Percentiles rank a stretch among this genome's conserved stretches.
These are phyloP conservation scores for Conticribra guillardii DNA, from an alignment of 108 stramenopile genomes.

Conservation along the genomic window DNA sequence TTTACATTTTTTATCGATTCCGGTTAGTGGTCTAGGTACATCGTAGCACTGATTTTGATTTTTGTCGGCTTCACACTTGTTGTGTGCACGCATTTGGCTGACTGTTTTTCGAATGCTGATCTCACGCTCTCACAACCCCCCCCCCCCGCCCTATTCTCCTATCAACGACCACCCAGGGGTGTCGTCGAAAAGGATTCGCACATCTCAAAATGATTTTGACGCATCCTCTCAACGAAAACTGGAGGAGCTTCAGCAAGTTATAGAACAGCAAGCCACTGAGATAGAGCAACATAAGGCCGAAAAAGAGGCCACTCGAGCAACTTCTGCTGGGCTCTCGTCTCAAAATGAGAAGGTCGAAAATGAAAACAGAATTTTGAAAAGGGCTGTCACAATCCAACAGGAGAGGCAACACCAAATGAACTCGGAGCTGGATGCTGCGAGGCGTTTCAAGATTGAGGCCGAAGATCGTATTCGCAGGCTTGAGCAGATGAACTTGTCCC, in stretches of 20 bases:
- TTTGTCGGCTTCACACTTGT: not conserved
- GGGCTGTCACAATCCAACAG: slow-evolving; percentile 83
- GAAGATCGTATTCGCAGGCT: slow-evolving; percentile 74
- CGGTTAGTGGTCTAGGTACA: too few relatives aligned
- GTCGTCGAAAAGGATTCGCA: slow-evolving; percentile 15
- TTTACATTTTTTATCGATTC: too few relatives aligned
- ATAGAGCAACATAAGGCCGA: slow-evolving; percentile 71
- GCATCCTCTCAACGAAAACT: slow-evolving; percentile 28
- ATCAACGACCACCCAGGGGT: too few relatives aligned
- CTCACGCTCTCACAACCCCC: too few relatives aligned
- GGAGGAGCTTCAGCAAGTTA: slow-evolving; percentile 53
- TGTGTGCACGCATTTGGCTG: too few relatives aligned
- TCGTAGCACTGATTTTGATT: too few relatives aligned
- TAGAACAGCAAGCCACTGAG: slow-evolving; percentile 68
- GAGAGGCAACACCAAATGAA: slow-evolving; percentile 76
- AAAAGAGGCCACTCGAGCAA: slow-evolving; percentile 48
- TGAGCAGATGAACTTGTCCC: slow-evolving; percentile 80
- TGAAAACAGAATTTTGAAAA: slow-evolving; percentile 80
- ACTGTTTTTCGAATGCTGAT: not conserved
- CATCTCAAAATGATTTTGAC: slow-evolving; percentile 16
- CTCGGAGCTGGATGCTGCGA: slow-evolving; percentile 67
- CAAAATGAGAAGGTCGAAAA: slow-evolving; percentile 66
- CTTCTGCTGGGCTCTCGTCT: slow-evolving; percentile 40
- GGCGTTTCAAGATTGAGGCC: slow-evolving; percentile 68
- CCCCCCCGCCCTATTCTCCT: too few relatives aligned